phyloP scores from a whole-genome alignment of 306 rosid genomes.

The Cicer chorassanicum region DNA sequence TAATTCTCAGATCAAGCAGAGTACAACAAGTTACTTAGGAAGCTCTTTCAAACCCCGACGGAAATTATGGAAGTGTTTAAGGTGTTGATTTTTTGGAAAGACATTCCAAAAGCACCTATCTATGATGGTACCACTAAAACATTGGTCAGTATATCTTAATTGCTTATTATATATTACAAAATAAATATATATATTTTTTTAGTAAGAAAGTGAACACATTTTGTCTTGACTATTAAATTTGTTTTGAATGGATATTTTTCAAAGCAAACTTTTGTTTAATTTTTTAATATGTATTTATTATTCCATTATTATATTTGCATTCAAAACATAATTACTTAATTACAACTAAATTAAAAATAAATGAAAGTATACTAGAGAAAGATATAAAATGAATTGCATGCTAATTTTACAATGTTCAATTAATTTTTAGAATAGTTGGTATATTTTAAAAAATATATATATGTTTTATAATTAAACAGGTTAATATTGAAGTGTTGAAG shows the following conservation, averaged over 20 bases:
- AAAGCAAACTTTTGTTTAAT: too few relatives aligned
- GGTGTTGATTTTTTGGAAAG: constrained; percentile 33
- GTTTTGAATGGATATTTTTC: too few relatives aligned
- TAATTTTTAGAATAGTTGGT: not conserved
- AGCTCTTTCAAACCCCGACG: constrained; percentile 42
- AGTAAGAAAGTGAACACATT: too few relatives aligned
- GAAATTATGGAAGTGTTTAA: constrained; percentile 49
- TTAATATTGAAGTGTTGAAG: constrained; percentile 47
- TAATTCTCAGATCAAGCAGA: constrained; percentile 41
- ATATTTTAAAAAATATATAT: not conserved
- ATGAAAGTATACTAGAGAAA: too few relatives aligned
- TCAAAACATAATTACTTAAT: too few relatives aligned
- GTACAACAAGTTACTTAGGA: not conserved
- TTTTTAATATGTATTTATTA: too few relatives aligned
- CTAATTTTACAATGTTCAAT: not conserved
- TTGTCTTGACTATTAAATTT: too few relatives aligned
- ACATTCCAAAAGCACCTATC: constrained; percentile 38
- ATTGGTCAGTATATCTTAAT: constrained; percentile 37
- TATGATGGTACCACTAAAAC: constrained; percentile 54
- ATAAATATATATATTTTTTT: too few relatives aligned
- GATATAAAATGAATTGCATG: too few relatives aligned
- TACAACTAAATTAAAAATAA: too few relatives aligned
- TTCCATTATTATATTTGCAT: too few relatives aligned
- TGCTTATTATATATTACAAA: too few relatives aligned
- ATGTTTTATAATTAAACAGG: constrained; percentile 34